Evolutionary conservation across 768 basidiomycete species (phyloP), one percentile per base, ranked within the genome.

Genomic region (Roridomyces roridus): DNA sequence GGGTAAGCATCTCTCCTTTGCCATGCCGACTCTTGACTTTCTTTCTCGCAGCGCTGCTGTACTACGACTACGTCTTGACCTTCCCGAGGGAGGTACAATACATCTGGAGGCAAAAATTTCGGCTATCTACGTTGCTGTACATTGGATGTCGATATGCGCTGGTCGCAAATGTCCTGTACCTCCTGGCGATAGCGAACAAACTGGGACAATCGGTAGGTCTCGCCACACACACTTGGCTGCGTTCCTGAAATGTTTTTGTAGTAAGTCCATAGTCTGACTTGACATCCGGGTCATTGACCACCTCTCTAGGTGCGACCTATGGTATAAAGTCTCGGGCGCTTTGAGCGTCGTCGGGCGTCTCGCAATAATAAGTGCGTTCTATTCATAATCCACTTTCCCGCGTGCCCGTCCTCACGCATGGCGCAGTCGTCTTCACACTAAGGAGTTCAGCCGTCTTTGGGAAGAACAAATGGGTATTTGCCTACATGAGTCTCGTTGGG

Each of bases 331-430:
- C 29, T 65, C 67, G 31, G 62, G 67, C 24, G 67, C 67, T 8
- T 49, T 72, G 29, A 72, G 72, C 45, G 68, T 74, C 6, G 24
- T 70, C 15, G 72, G 71, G 9, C 48, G 72, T 14, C 61, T 67
- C 1, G 69, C 67, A 10, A 59, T 74, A 14, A 60, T 74, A 41
- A 44, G 72, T 71, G 39, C 43, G 65, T 57, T 29, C 20, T 41
- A 28, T 41, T 34, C 29, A 28, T 10, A 18, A 3, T 34, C 31
- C 15, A 31, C 7, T 31, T 11, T 8, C 10, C 15, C 15, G 2
- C 31, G 15, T 34, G 68, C 51, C 47, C 31, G 47, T 48, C 9
- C 49, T 52, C 35, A 58, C 61, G 31, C 31, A 34, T 34, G 11
- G 10, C 31, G 15, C 31, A 34, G 31, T 8, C 31, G 7, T 15